Conservation (phyloP, 2,329 filamentous ascomycete species). For the Akanthomyces uredinophilus region DNA sequence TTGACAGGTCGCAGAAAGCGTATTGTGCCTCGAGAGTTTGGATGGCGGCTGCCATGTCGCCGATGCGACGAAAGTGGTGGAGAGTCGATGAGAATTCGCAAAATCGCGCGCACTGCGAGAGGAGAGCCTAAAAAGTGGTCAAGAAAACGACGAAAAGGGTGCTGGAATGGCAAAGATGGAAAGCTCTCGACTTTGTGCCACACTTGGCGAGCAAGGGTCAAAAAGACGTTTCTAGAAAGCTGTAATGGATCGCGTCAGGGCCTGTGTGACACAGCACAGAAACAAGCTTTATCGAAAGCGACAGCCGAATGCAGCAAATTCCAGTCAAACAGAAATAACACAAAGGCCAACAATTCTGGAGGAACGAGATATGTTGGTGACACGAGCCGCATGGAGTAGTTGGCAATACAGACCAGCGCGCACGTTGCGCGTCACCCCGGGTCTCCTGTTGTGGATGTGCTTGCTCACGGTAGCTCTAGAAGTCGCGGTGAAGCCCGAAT, state of each 20-base stretch:
- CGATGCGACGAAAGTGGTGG: background rate
- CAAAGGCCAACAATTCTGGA: background rate
- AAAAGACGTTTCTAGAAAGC: background rate
- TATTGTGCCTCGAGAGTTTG: background rate
- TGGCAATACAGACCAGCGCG: background rate
- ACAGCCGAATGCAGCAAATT: background rate
- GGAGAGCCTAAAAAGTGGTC: background rate
- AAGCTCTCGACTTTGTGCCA: too few species aligned
- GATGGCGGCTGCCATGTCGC: background rate
- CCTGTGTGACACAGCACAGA: background rate
- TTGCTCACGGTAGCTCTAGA: background rate
- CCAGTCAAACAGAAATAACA: background rate
- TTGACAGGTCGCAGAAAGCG: background rate
- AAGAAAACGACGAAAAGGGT: background rate
- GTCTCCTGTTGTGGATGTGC: background rate
- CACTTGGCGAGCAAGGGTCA: background rate
- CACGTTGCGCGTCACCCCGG: background rate
- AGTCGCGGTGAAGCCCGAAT: conserved; percentile 5
- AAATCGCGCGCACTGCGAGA: background rate
- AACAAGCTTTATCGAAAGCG: background rate
- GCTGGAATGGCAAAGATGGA: background rate
- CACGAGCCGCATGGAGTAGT: background rate
- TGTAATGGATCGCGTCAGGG: background rate
- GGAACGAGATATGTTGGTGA: background rate
- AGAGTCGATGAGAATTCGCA: background rate